Conservation (phyloP, 495 filamentous ascomycete genomes). For the Trichoderma parareesei region DNA sequence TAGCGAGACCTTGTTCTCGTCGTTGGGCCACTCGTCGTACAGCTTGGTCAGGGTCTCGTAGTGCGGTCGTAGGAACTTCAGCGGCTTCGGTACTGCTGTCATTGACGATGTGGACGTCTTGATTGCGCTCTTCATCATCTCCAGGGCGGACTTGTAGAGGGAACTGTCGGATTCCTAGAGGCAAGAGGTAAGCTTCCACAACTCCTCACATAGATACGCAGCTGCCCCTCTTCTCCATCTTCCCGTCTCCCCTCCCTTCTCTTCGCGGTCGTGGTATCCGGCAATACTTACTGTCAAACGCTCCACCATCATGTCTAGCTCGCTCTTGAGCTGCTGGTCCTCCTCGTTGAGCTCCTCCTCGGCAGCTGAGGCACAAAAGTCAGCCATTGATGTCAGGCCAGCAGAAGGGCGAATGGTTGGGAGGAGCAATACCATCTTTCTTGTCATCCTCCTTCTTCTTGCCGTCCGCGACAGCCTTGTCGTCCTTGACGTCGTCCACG, state of each 20-base stretch:
- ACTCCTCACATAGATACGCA: neutral
- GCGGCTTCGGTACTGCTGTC: constrained; percentile 96
- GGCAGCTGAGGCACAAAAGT: constrained; percentile 25
- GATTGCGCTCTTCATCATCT: constrained; percentile 94
- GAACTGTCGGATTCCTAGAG: constrained; percentile 70
- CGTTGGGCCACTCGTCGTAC: constrained; percentile 80
- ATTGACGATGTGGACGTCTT: constrained; percentile 98
- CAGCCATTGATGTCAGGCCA: constrained; percentile 21
- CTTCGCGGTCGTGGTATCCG: neutral
- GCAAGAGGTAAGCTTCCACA: constrained; percentile 2
- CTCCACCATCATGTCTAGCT: constrained; percentile 97
- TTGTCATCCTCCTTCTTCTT: constrained; percentile 66
- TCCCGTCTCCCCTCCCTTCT: neutral
- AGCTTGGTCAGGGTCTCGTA: constrained; percentile 77
- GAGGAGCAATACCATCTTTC: constrained; percentile 28
- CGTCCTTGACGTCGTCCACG: constrained; percentile 56
- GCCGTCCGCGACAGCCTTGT: constrained; percentile 59
- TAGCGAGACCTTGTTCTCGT: constrained; percentile 77
- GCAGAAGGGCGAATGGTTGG: neutral
- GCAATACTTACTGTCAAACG: constrained; percentile 65
- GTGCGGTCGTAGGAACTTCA: constrained; percentile 96
- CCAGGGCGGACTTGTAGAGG: constrained; percentile 85
- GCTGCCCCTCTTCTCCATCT: neutral
- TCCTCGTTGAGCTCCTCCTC: constrained; percentile 92
- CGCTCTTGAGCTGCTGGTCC: constrained; percentile 94